Percentiles rank a stretch among this genome's conserved stretches.
Evolutionary conservation across 805 yeast genomes (phyloP).

Genomic region (Yarrowia sp.): DNA sequence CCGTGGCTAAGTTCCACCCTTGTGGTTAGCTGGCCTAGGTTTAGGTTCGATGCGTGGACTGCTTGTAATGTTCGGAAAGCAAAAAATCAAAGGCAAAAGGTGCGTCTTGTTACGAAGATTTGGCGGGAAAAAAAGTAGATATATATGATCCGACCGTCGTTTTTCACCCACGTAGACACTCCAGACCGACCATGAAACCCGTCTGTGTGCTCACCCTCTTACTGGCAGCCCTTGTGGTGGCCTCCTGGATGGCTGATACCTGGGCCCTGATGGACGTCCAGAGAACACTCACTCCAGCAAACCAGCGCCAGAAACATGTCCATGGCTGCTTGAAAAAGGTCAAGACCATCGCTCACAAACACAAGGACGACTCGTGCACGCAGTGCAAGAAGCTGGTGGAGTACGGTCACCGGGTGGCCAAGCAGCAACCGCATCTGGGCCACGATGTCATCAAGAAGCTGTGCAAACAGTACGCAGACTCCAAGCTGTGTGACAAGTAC

Average conservation of each 20-base stretch:
- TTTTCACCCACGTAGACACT: too few species aligned
- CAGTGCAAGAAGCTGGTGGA: conserved; percentile 36
- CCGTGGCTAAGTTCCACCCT: conserved; percentile 24
- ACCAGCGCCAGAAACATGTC: conserved; percentile 17
- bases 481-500: conserved; percentile 33
- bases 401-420: conserved; percentile 34
- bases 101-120: not conserved
- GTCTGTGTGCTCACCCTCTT: conserved; percentile 5
- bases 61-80: conserved; percentile 1
- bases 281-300: conserved; percentile 5
- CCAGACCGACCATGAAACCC: conserved; percentile 9
- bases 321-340: conserved; percentile 24
- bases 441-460: conserved; percentile 26
- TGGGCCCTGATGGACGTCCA: conserved; percentile 30
- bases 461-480: conserved; percentile 13
- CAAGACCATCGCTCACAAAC: conserved; percentile 26
- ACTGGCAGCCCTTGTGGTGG: not conserved
- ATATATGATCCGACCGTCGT: not conserved
- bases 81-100: conserved; percentile 16
- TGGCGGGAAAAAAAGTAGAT: conserved; percentile 5
- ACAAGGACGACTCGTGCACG: conserved; percentile 38
- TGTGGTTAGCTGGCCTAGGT: conserved; percentile 28
- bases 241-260: conserved; percentile 33
- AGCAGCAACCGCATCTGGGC: conserved; percentile 22
- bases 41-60: conserved; percentile 35